Percentiles rank a stretch among this genome's conserved stretches.
phyloP scores from a whole-genome alignment of 2,329 filamentous ascomycete species.

The Didymella glomerata region DNA sequence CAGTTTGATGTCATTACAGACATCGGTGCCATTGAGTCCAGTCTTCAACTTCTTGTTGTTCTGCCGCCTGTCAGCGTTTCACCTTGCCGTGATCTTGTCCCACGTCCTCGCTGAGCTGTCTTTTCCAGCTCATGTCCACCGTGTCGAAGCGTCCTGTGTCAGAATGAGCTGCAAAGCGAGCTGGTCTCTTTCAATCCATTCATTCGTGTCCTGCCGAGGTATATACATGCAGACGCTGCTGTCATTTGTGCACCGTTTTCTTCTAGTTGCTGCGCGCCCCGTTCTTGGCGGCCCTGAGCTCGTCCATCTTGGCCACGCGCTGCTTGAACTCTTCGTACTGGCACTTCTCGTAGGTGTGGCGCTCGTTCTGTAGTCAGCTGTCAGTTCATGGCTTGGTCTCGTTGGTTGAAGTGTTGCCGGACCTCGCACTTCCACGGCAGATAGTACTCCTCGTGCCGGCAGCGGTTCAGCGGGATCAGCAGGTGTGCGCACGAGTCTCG shows the following conservation, averaged over 20 bases:
- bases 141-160: neutral
- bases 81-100: neutral
- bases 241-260: neutral
- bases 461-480: slow-evolving; percentile 93
- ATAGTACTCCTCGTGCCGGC: slow-evolving; percentile 90
- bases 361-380: slow-evolving; percentile 73
- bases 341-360: slow-evolving; percentile 99
- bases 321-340: slow-evolving; percentile 99
- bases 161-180: neutral
- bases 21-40: neutral
- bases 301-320: slow-evolving; percentile 98
- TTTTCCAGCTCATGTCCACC: neutral
- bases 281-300: slow-evolving; percentile 84
- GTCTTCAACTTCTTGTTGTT: neutral
- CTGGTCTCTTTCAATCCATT: neutral
- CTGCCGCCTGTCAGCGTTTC: neutral
- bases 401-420: slow-evolving; percentile 30
- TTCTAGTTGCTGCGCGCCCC: slow-evolving; percentile 82
- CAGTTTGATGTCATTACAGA: too few species aligned
- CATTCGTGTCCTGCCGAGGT: slow-evolving; percentile 29
- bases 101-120: neutral
- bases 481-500: slow-evolving; percentile 95
- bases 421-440: slow-evolving; percentile 98
- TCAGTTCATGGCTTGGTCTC: slow-evolving; percentile 23
- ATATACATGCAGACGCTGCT: slow-evolving; percentile 46